Evolutionary conservation across 768 basidiomycete species (phyloP).

Genomic region (Clathrus columnatus): DNA sequence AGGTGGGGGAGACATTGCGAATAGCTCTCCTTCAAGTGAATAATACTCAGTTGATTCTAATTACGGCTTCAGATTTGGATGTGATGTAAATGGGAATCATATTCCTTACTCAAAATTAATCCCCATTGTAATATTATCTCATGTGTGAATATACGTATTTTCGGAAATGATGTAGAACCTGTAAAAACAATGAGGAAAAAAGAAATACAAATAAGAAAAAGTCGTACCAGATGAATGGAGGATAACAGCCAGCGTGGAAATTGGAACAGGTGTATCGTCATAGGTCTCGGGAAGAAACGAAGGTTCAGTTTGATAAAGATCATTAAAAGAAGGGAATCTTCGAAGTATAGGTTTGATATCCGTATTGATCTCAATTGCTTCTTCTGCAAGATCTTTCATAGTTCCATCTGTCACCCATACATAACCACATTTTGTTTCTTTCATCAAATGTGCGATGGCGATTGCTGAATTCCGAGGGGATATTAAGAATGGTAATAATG

Average conservation of each 20-base stretch:
- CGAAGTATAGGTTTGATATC: slow-evolving; percentile 8
- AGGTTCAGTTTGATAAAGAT: slow-evolving; percentile 9
- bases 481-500: slow-evolving; percentile 23
- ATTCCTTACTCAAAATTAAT: slow-evolving; percentile 15
- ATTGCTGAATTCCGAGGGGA: slow-evolving; percentile 26
- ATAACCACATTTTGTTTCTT: slow-evolving; percentile 16
- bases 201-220: background rate
- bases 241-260: slow-evolving; percentile 14
- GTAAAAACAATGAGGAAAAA: background rate
- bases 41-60: background rate
- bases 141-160: slow-evolving; percentile 19
- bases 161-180: slow-evolving; percentile 22
- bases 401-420: slow-evolving; percentile 19
- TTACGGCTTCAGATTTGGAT: slow-evolving; percentile 22
- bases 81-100: slow-evolving; percentile 20
- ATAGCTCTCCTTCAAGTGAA: slow-evolving; percentile 15
- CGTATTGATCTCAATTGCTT: slow-evolving; percentile 4
- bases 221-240: slow-evolving; percentile 22
- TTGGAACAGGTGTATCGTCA: background rate
- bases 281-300: background rate
- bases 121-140: background rate
- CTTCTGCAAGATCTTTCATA: slow-evolving; percentile 15
- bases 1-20: background rate
- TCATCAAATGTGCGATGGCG: slow-evolving; percentile 29
- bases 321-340: slow-evolving; percentile 15